Conservation (phyloP, 345 rosid genomes). For the Sapria himalayana region DNA sequence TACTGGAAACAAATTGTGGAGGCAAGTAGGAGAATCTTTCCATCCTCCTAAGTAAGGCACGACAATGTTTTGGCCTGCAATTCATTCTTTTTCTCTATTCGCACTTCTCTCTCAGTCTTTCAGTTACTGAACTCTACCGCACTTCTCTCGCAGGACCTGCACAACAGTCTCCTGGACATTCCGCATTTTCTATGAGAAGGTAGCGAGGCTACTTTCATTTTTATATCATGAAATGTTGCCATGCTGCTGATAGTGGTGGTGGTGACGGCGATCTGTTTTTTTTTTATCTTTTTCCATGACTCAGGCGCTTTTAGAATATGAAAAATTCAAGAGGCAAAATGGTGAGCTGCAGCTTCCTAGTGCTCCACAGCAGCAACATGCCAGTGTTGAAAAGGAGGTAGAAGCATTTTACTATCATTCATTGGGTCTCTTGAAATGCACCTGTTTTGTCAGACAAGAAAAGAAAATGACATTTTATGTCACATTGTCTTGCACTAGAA, state of each 20-base stretch:
- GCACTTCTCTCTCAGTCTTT: too few relatives aligned
- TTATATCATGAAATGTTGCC: background rate
- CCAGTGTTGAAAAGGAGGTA: slow-evolving; percentile 62
- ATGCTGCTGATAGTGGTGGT: background rate
- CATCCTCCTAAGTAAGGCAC: slow-evolving; percentile 69
- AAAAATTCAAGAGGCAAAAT: slow-evolving; percentile 37
- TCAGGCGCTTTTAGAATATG: slow-evolving; percentile 82
- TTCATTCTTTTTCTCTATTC: background rate
- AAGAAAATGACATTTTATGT: too few relatives aligned
- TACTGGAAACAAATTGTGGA: slow-evolving; percentile 58
- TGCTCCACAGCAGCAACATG: slow-evolving; percentile 27
- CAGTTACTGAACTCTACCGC: slow-evolving; percentile 4
- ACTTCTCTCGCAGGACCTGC: slow-evolving; percentile 47
- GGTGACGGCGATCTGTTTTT: slow-evolving; percentile 2
- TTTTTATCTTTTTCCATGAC: slow-evolving; percentile 9
- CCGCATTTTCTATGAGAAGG: slow-evolving; percentile 87
- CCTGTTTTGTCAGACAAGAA: too few relatives aligned
- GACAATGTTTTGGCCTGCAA: background rate
- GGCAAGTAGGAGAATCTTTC: slow-evolving; percentile 84
- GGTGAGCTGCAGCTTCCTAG: slow-evolving; percentile 65
- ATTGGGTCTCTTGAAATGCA: too few relatives aligned
- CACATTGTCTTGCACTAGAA: too few relatives aligned
- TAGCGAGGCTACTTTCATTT: slow-evolving; percentile 11
- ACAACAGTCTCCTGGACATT: slow-evolving; percentile 85
- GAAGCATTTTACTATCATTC: too few relatives aligned